These are phyloP conservation scores for Strobilomyces echinocephalus DNA, from an alignment of 768 basidiomycete species.

Conservation along the genomic window DNA sequence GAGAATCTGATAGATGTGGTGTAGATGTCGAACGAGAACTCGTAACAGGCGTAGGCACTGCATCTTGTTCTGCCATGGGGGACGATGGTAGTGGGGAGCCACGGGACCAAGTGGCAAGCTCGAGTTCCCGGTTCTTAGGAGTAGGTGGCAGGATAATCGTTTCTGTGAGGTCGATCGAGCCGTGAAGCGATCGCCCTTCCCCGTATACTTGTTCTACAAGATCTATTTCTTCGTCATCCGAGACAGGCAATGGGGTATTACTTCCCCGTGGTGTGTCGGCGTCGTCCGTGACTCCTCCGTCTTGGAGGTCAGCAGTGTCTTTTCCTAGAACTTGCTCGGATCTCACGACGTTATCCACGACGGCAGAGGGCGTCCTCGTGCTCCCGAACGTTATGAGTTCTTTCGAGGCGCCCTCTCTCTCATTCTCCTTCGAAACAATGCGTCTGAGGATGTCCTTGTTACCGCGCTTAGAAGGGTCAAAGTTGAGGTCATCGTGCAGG, in stretches of 20 bases:
- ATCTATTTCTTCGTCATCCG: constrained; percentile 87
- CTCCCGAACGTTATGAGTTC: constrained; percentile 48
- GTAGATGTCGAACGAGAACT: constrained; percentile 7
- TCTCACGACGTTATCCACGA: constrained; percentile 22
- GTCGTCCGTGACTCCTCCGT: constrained; percentile 8
- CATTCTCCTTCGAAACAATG: constrained; percentile 62
- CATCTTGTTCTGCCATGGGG: constrained; percentile 37
- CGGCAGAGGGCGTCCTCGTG: constrained; percentile 12
- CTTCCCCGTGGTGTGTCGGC: constrained; percentile 19
- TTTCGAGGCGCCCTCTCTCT: constrained; percentile 52
- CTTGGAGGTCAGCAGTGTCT: constrained; percentile 24
- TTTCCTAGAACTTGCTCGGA: constrained; percentile 32
- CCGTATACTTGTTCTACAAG: constrained; percentile 96
- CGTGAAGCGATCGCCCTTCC: constrained; percentile 63
- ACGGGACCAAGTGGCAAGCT: constrained; percentile 78
- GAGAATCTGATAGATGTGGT: background rate
- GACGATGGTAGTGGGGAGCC: constrained; percentile 47
- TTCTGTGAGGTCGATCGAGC: constrained; percentile 75
- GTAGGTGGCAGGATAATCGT: constrained; percentile 76
- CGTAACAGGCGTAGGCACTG: constrained; percentile 12
- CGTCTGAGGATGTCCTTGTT: constrained; percentile 86
- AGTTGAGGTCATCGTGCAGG: constrained; percentile 84
- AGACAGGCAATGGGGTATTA: constrained; percentile 16
- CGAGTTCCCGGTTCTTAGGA: constrained; percentile 86
- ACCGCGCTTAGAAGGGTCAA: constrained; percentile 75